Percentiles rank a stretch among this genome's conserved stretches.
Evolutionary conservation across 148 eudicot genomes (phyloP).

Genomic region (Fagopyrum esculentum): DNA sequence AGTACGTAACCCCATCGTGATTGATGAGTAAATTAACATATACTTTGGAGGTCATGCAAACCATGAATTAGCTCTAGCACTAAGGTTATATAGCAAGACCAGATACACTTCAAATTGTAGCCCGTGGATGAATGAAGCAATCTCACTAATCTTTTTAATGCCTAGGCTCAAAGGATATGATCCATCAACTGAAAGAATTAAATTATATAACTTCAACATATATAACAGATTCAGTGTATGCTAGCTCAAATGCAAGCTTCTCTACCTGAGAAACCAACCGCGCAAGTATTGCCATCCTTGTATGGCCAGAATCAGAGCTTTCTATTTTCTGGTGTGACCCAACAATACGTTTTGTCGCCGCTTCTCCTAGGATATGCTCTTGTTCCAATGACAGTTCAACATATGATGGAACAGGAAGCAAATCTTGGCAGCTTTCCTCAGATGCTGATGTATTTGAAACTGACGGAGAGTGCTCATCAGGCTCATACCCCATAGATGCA

Average conservation of each 20-base stretch:
- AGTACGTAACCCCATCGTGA: too few relatives aligned
- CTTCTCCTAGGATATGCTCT: slow-evolving; percentile 35
- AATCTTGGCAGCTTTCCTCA: slow-evolving; percentile 51
- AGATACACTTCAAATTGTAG: background rate
- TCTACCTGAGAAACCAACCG: slow-evolving; percentile 86
- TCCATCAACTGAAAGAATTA: slow-evolving; percentile 11
- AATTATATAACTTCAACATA: slow-evolving; percentile 6
- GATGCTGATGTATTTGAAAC: slow-evolving; percentile 29
- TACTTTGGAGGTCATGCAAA: background rate
- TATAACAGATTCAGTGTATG: too few relatives aligned
- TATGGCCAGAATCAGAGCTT: slow-evolving; percentile 38
- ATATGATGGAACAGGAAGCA: slow-evolving; percentile 53
- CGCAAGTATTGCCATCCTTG: slow-evolving; percentile 68
- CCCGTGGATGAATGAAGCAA: background rate
- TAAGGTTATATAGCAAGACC: background rate
- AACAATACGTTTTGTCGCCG: slow-evolving; percentile 57
- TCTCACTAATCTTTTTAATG: background rate
- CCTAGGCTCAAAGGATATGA: background rate
- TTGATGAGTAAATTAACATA: too few relatives aligned
- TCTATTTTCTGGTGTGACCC: slow-evolving; percentile 41
- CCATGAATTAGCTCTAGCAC: background rate
- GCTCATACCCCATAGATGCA: slow-evolving; percentile 30
- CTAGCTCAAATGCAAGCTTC: slow-evolving; percentile 13
- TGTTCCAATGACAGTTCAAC: slow-evolving; percentile 59
- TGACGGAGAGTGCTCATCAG: slow-evolving; percentile 53